A percentile compares a stretch with the other conserved stretches of the same genome.
These are phyloP conservation scores for Neurospora sp. DNA, from an alignment of 495 filamentous ascomycete species.

Conservation along the genomic window DNA sequence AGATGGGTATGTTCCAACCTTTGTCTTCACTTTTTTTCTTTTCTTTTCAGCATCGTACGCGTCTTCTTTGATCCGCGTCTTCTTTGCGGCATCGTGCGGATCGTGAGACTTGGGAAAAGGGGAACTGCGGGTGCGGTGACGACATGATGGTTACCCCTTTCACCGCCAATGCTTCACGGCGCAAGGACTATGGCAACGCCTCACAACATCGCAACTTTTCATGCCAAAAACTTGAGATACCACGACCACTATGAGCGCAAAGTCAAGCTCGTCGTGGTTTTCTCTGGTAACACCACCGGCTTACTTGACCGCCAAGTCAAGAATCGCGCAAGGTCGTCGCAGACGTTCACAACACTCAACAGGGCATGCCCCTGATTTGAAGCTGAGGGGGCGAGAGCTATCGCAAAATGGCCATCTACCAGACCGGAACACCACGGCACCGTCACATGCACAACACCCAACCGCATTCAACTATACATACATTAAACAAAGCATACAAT, in stretches of 20 bases:
- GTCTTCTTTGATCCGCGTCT: background rate
- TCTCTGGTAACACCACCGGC: background rate
- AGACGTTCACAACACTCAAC: background rate
- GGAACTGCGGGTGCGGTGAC: background rate
- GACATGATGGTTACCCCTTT: background rate
- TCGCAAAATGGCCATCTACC: background rate
- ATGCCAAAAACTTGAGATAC: background rate
- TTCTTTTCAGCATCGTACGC: background rate
- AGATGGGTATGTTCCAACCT: slow-evolving; percentile 63
- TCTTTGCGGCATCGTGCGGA: background rate
- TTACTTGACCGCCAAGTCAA: background rate
- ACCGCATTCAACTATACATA: background rate
- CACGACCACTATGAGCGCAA: background rate
- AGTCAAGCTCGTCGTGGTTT: background rate
- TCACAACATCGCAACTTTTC: background rate
- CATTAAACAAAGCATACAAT: background rate
- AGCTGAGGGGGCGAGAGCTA: background rate
- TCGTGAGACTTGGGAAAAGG: background rate
- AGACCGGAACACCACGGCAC: background rate
- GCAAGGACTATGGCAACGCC: background rate
- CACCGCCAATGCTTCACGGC: background rate
- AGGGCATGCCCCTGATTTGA: background rate
- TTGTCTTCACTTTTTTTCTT: slow-evolving; percentile 6
- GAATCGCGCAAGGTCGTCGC: background rate
- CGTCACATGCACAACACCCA: background rate